Evolutionary conservation across 140 eudicot genomes (phyloP).

Genomic region (Senecio squalidus): DNA sequence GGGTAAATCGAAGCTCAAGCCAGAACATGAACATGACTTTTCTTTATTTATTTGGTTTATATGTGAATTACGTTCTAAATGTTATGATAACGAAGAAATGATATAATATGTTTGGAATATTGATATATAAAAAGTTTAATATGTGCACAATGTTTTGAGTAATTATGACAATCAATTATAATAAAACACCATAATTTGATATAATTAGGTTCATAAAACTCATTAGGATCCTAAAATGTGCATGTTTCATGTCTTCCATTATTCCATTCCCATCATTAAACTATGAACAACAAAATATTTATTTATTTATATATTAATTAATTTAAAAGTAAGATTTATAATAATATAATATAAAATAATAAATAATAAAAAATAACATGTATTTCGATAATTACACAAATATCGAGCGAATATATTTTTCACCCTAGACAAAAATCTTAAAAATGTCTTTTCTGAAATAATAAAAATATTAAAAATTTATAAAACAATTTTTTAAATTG

Average conservation of each 20-base stretch:
- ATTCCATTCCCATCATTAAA: slow-evolving; percentile 11
- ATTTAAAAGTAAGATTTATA: no score
- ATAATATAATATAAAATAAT: background rate
- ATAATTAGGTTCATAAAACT: slow-evolving; percentile 7
- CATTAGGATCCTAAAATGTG: background rate
- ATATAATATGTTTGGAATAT: background rate
- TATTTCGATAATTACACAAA: slow-evolving; percentile 11
- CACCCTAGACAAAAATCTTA: slow-evolving; percentile 14
- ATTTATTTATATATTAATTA: background rate
- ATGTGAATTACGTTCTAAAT: no score
- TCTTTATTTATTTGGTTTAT: no score
- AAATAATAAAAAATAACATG: background rate
- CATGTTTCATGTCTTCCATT: slow-evolving; percentile 8
- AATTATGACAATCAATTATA: slow-evolving; percentile 11
- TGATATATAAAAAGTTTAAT: background rate
- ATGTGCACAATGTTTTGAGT: slow-evolving; percentile 9
- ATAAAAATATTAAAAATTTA: slow-evolving; percentile 6
- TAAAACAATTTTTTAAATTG: no score
- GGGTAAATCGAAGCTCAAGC: no score
- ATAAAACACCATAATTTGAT: slow-evolving; percentile 15
- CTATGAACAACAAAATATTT: background rate
- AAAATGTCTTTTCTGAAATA: slow-evolving; percentile 9
- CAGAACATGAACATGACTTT: no score
- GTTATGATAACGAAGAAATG: no score
- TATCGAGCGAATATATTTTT: slow-evolving; percentile 18